Base-by-base conservation (phyloP, 2,329 filamentous ascomycete species). In the Monosporascus ibericus region DNA sequence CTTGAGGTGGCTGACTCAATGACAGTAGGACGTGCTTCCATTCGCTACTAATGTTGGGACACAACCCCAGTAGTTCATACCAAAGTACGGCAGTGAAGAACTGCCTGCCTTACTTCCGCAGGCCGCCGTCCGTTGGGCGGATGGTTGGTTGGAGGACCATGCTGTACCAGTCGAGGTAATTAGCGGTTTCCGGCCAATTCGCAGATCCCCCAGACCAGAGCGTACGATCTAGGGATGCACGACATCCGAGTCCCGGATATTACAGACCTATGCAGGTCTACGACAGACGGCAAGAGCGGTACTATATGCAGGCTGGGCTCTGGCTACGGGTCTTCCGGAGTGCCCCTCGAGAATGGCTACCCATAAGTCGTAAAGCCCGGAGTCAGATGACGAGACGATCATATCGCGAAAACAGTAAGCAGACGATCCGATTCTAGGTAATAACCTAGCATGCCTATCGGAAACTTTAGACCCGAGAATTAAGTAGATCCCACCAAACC, bases 131-230 rank as follows among this genome's bases (percentile, higher is more conserved):
- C 15, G 24, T 46, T 27, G 24, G 22, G 42, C 30, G 17, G 39
- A 54, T 53, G 55, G 57, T 60, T 58, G 51, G 50, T 53, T 49
- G 47, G 53, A 57, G 54, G 48, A 49, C 55, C 52, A 60, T 62
- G 58, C 47, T 48, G 62, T 65, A 56, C 57, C 55, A 59, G 58
- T 58, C 54, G 55, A 55, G 57, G 55, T 61, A 61, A 60, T 62
- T 59, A 56, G 55, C 48, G 55, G 36, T 44, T 51, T 55, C 14
- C 24, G 54, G 55, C 53, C 38, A 55, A 38, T 53, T 58, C 50
- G 50, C 55, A 57, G 54, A 55, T 48, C 53, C 51, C 50, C 30
- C 27, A 38, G 34, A 51, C 51, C 25, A 44, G 38, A 38, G 20
- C 25, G 38, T 39, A 39, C 27, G 50, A 54, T 47, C 48, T 48